Evolutionary conservation across 495 filamentous ascomycete genomes (phyloP).

Genomic region (Podospora bellae-mahoneyi): DNA sequence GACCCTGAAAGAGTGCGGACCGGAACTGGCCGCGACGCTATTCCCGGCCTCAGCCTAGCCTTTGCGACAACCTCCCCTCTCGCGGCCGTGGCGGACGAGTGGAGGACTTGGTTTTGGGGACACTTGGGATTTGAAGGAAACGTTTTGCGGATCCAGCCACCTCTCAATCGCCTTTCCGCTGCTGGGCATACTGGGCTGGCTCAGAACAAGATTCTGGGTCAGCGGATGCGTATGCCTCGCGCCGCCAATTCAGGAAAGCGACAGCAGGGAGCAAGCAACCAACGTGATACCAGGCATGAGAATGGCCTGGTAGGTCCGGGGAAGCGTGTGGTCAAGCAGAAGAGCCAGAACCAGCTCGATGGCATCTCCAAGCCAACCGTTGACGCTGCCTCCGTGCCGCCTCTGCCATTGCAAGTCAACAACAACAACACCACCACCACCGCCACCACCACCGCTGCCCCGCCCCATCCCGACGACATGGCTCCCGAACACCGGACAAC

Average conservation of each 20-base stretch:
- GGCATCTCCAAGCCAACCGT: conserved; percentile 26
- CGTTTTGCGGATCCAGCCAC: conserved; percentile 8
- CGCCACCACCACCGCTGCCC: conserved; percentile 38
- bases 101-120: background rate
- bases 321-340: conserved; percentile 64
- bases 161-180: conserved; percentile 9
- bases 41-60: background rate
- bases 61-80: background rate
- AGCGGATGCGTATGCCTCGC: conserved; percentile 66
- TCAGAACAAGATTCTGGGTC: conserved; percentile 52
- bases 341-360: conserved; percentile 48
- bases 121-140: background rate
- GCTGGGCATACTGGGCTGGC: conserved; percentile 38
- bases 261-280: conserved; percentile 60
- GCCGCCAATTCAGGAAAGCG: conserved; percentile 62
- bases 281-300: conserved; percentile 78
- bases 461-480: conserved; percentile 40
- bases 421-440: conserved; percentile 23
- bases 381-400: conserved; percentile 35
- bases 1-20: background rate
- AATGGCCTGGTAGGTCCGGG: conserved; percentile 81
- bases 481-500: conserved; percentile 38
- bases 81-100: background rate
- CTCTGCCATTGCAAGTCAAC: conserved; percentile 38
- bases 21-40: background rate